Evolutionary conservation across 2,329 filamentous ascomycete species (phyloP), one percentile per base, ranked within the genome.

Genomic region (Sarocladiaceae sp.): DNA sequence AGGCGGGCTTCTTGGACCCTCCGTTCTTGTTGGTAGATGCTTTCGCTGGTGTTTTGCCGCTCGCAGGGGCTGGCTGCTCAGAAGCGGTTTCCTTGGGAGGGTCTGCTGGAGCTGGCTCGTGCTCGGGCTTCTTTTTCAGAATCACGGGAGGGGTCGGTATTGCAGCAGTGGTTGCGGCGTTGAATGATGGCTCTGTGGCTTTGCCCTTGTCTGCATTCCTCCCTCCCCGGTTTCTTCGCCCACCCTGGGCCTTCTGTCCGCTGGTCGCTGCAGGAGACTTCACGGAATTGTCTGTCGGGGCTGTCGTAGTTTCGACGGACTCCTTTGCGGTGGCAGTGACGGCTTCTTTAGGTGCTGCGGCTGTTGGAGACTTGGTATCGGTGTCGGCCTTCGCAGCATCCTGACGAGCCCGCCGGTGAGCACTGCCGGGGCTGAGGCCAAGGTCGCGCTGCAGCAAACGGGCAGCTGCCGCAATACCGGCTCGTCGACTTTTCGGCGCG

Each of bases 381-480:
- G 67, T 61, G 16, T 80, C 76, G 1, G 73, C 69, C 58, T 80
- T 79, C 11, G 74, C 72, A 41, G 73, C 74, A 52, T 80, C 74
- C 48, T 76, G 73, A 6, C 78, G 73, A 13, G 76, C 76, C 55
- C 75, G 74, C 47, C 80, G 69, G 58, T 82, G 76, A 12, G 80
- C 76, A 53, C 75, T 78, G 29, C 78, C 78, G 10, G 78, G 76
- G 47, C 76, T 82, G 1, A 85, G 69, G 16, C 80, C 80, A 15
- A 84, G 68, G 49, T 85, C 81, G 26, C 81, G 74, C 58, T 83
- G 80, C 15, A 85, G 55, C 44, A 85, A 78, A 13, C 79, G 73
- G 10, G 80, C 80, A 10, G 81, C 80, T 7, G 78, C 76, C 23
- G 78, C 71, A 43, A 83, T 81, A n/a, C 73, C 76, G 5, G 74